Evolutionary conservation across 345 rosid genomes (phyloP), one percentile per base, ranked within the genome.

Genomic region (Acer negundo): DNA sequence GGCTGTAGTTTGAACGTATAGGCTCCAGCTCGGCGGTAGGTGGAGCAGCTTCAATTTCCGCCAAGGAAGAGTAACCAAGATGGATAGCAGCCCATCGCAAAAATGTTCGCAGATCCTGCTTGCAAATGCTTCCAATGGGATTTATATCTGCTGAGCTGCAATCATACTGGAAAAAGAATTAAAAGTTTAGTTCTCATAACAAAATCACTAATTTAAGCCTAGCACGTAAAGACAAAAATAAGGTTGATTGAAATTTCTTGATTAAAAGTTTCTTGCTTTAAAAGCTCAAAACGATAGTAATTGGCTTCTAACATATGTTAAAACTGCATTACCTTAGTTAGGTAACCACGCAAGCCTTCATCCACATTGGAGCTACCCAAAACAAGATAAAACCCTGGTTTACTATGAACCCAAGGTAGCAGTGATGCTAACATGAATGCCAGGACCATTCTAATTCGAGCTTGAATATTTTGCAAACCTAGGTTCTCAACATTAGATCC

Each of bases 11-110:
- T n/a, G 95, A 87, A 77, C 97, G 97, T 74, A 91, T 93, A 7
- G 98, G 98, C 88, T 95, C 97, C 71, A 93, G 85, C 80, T 93
- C 97, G 35, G 98, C 99, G 23, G 99, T 92, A 47, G 99, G 99
- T 56, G 99, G 99, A 80, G 98, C 98, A 74, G 97, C 93, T 91
- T 94, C 98, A 20, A 93, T 82, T 42, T 89, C 95, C 77, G 93
- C 92, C 85, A 97, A 83, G 78, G 99, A 97, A 72, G 90, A 82
- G 85, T 89, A 97, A 47, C 97, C 93, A 10, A 97, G 97, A 89
- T 89, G 81, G 64, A 62, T 77, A 49, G 99, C 97, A 84, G 98
- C 97, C 98, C 99, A 97, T 38, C 80, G 81, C 75, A 97, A 81
- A 89, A 97, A 97, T 66, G 86, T 73, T 49, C 95, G 91, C 66